phyloP scores from a whole-genome alignment of 176 grass and related monocot species.

The Luzula sylvatica region DNA sequence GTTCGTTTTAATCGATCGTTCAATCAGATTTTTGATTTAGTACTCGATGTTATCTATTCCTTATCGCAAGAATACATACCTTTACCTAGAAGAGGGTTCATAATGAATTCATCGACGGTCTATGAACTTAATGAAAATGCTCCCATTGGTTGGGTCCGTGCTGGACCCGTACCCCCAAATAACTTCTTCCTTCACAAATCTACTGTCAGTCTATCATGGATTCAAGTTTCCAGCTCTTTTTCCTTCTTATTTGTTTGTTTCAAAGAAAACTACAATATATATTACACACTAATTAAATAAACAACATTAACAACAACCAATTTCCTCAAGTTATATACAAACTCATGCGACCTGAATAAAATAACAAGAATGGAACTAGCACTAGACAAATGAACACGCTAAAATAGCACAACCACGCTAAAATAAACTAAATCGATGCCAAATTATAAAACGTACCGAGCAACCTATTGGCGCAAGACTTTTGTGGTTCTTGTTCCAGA shows the following conservation, averaged over 20 bases:
- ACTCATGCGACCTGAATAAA: conserved; percentile 19
- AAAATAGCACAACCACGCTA: conserved; percentile 29
- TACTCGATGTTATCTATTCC: no score
- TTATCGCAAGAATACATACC: no score
- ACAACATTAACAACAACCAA: conserved; percentile 26
- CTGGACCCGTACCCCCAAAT: no score
- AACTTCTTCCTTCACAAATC: no score
- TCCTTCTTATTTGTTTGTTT: not conserved
- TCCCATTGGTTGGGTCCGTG: no score
- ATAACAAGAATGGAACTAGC: conserved; percentile 33
- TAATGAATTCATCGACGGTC: no score
- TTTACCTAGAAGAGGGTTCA: no score
- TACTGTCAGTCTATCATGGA: no score
- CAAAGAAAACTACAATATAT: conserved; percentile 11
- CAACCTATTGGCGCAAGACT: conserved; percentile 12
- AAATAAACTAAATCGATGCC: conserved; percentile 22
- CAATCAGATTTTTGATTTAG: no score
- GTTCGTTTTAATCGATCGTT: no score
- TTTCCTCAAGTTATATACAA: conserved; percentile 39
- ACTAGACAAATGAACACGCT: conserved; percentile 48
- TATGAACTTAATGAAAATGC: no score
- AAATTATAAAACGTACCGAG: conserved; percentile 32
- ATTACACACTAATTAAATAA: conserved; percentile 23
- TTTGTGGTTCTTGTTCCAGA: conserved; percentile 11
- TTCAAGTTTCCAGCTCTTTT: not conserved